These are phyloP conservation scores for Sicyos edulis DNA, from an alignment of 306 rosid genomes.

Conservation along the genomic window DNA sequence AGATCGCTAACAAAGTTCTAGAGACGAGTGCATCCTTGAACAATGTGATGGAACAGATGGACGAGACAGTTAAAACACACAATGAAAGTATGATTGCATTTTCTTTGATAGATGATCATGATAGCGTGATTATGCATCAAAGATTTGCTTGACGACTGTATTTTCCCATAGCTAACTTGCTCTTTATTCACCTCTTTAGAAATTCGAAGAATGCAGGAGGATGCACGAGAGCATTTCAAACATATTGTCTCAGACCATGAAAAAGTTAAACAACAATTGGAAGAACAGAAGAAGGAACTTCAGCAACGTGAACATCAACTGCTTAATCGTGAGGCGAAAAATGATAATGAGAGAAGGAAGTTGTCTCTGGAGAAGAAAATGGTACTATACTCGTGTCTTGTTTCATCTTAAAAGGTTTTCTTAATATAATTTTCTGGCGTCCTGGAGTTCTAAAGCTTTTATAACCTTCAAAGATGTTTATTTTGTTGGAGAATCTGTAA, in stretches of 20 bases:
- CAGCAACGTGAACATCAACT: slow-evolving; percentile 44
- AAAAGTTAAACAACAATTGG: slow-evolving; percentile 31
- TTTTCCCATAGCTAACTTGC: slow-evolving; percentile 16
- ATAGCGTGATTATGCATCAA: neutral
- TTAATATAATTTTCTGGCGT: neutral
- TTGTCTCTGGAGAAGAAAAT: slow-evolving; percentile 39
- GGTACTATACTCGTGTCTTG: slow-evolving; percentile 31
- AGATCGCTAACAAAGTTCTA: slow-evolving; percentile 31
- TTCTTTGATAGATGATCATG: neutral
- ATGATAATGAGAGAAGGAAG: slow-evolving; percentile 46
- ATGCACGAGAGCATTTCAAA: slow-evolving; percentile 24
- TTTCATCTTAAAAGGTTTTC: neutral
- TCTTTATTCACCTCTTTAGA: slow-evolving; percentile 34
- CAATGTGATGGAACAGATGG: slow-evolving; percentile 38
- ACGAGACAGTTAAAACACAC: slow-evolving; percentile 31
- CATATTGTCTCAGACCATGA: slow-evolving; percentile 41
- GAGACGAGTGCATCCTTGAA: slow-evolving; percentile 35
- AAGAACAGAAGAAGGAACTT: slow-evolving; percentile 41
- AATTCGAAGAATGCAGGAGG: slow-evolving; percentile 38
- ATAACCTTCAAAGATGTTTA: neutral
- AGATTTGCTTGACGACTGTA: slow-evolving; percentile 11
- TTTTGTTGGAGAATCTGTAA: neutral
- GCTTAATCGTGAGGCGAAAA: slow-evolving; percentile 36
- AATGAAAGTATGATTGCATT: slow-evolving; percentile 42
- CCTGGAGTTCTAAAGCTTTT: neutral